Evolutionary conservation across 805 yeast species (phyloP).

Genomic region (Kluyveromyces aestuarii): DNA sequence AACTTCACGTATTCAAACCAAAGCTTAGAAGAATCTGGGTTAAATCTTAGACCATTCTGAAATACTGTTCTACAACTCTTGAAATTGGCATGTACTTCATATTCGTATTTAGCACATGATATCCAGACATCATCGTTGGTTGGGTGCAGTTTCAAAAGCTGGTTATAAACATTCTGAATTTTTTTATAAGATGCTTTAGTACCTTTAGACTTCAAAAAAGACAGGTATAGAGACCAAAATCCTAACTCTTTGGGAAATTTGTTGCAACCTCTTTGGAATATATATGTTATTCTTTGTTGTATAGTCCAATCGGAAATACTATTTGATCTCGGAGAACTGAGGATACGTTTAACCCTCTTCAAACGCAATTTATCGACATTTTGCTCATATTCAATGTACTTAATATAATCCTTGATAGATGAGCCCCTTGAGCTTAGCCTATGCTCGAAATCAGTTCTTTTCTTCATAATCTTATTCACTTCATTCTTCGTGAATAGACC

Average conservation of each 20-base stretch:
- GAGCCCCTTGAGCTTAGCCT: slow-evolving; percentile 78
- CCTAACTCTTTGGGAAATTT: slow-evolving; percentile 69
- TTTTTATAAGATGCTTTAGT: slow-evolving; percentile 55
- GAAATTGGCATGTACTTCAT: slow-evolving; percentile 80
- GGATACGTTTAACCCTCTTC: slow-evolving; percentile 58
- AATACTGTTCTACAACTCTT: slow-evolving; percentile 80
- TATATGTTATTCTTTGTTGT: slow-evolving; percentile 66
- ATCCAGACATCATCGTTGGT: slow-evolving; percentile 86
- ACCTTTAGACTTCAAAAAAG: slow-evolving; percentile 48
- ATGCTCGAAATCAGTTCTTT: slow-evolving; percentile 94
- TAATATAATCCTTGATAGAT: slow-evolving; percentile 63
- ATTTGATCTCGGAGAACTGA: slow-evolving; percentile 46
- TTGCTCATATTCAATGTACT: slow-evolving; percentile 71
- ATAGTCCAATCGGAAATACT: slow-evolving; percentile 85
- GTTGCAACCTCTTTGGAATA: slow-evolving; percentile 73
- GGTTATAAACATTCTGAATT: slow-evolving; percentile 67
- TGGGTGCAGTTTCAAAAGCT: slow-evolving; percentile 82
- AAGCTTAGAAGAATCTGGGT: slow-evolving; percentile 57
- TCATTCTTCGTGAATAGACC: slow-evolving; percentile 79
- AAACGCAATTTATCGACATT: slow-evolving; percentile 70
- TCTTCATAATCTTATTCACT: slow-evolving; percentile 75
- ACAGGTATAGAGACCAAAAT: slow-evolving; percentile 72
- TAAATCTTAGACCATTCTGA: slow-evolving; percentile 79
- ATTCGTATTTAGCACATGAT: slow-evolving; percentile 88
- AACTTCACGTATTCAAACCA: slow-evolving; percentile 86